Conservation (phyloP, 177 flowering plant species). For the Vitis hybrid region DNA sequence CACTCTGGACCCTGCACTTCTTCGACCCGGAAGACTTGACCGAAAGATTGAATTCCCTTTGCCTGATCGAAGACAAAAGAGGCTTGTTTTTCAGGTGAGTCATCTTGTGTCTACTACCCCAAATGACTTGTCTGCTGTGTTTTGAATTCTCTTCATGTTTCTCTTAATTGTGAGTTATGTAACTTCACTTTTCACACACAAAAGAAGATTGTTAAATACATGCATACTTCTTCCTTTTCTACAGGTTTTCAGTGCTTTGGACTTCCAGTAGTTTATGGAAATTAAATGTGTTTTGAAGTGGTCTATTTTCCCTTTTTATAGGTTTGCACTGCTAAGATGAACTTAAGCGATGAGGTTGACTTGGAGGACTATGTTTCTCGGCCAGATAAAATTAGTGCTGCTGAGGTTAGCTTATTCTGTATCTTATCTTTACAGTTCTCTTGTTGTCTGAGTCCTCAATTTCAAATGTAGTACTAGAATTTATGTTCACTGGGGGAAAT, state of each 20-base stretch:
- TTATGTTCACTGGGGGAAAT: too few species aligned
- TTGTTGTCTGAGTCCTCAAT: background rate
- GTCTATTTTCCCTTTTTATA: constrained; percentile 23
- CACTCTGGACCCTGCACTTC: constrained; percentile 94
- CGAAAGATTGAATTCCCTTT: constrained; percentile 95
- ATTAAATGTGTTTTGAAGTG: background rate
- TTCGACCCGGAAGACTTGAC: constrained; percentile 95
- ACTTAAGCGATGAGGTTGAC: constrained; percentile 94
- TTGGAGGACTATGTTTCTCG: constrained; percentile 98
- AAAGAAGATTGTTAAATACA: too few species aligned
- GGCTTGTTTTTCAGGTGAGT: constrained; percentile 92
- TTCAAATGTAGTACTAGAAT: background rate
- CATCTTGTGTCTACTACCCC: background rate
- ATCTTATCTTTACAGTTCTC: background rate
- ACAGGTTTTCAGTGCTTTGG: too few species aligned
- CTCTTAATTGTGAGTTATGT: background rate
- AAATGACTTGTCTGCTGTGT: too few species aligned
- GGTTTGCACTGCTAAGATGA: constrained; percentile 99
- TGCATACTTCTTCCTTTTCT: too few species aligned
- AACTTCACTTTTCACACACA: background rate
- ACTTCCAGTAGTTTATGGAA: too few species aligned
- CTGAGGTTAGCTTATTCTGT: constrained; percentile 66
- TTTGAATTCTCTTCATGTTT: too few species aligned
- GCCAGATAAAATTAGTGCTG: constrained; percentile 98
- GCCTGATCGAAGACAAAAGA: constrained; percentile 94